phyloP scores from a whole-genome alignment of 305 asterid genomes.

The Coffea humblotiana region DNA sequence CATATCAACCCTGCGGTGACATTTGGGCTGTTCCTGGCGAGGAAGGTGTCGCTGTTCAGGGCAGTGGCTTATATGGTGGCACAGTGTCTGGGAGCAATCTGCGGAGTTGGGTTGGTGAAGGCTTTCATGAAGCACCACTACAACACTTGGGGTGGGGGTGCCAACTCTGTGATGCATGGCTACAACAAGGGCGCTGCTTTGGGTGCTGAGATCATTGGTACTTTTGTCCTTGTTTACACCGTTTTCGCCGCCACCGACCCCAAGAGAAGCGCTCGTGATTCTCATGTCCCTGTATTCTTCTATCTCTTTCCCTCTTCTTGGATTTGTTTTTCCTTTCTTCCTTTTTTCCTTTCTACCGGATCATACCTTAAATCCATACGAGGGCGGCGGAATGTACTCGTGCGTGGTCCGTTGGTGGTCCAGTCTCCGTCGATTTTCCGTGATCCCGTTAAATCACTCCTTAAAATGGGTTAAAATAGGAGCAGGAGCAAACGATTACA shows the following conservation, averaged over 20 bases:
- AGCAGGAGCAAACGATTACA: no score
- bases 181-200: conserved; percentile 62
- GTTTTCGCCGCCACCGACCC: conserved; percentile 89
- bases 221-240: conserved; percentile 77
- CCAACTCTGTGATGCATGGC: conserved; percentile 50
- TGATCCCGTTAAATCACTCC: no score
- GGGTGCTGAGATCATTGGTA: conserved; percentile 82
- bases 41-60: conserved; percentile 68
- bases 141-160: conserved; percentile 65
- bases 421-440: no score
- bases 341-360: no score
- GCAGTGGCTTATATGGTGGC: conserved; percentile 70
- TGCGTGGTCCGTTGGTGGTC: no score
- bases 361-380: no score
- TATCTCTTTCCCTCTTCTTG: neutral
- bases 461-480: no score
- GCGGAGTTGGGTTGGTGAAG: conserved; percentile 78
- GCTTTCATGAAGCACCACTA: conserved; percentile 60
- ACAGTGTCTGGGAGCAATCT: conserved; percentile 75
- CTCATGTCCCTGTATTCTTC: conserved; percentile 66
- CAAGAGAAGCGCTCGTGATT: conserved; percentile 74
- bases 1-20: conserved; percentile 81
- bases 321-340: neutral
- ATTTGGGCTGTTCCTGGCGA: conserved; percentile 62
- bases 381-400: no score